Evolutionary conservation across 2,329 filamentous ascomycete genomes (phyloP).

Genomic region (Aulographum hederae): DNA sequence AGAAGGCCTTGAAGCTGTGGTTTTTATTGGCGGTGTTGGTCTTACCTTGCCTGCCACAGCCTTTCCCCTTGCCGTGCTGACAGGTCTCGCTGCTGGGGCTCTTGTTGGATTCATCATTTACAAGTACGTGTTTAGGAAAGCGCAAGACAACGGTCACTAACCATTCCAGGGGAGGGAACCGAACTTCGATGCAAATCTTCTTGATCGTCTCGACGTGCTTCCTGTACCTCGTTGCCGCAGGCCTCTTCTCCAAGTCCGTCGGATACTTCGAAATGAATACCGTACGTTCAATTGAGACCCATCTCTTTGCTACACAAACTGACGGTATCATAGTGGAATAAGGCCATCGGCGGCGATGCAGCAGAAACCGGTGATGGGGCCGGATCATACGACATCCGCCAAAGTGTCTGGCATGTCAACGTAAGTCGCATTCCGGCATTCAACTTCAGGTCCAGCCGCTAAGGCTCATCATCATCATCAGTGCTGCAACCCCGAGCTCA

Average conservation of each 20-base stretch:
- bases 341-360: constrained; percentile 42
- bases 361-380: constrained; percentile 46
- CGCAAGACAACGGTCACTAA: constrained; percentile 6
- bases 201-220: constrained; percentile 68
- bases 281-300: too few relatives aligned
- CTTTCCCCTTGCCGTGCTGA: constrained; percentile 60
- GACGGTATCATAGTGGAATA: constrained; percentile 45
- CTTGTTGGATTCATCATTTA: constrained; percentile 60
- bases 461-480: constrained; percentile 16
- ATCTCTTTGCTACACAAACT: not conserved
- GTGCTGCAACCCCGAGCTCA: constrained; percentile 60
- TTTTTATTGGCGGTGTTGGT: constrained; percentile 73
- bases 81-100: constrained; percentile 49
- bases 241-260: constrained; percentile 59
- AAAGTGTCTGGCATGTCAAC: constrained; percentile 71
- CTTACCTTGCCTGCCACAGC: constrained; percentile 56
- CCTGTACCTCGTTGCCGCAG: constrained; percentile 68
- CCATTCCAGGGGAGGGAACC: constrained; percentile 35
- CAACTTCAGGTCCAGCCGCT: not conserved
- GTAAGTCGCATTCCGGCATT: constrained; percentile 25
- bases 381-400: constrained; percentile 61
- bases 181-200: constrained; percentile 54
- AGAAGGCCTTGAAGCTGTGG: constrained; percentile 64
- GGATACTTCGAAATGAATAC: constrained; percentile 54
- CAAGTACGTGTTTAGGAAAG: constrained; percentile 35